Evolutionary conservation across 2,329 filamentous ascomycete species (phyloP).

Genomic region (Fusarium stilboides): DNA sequence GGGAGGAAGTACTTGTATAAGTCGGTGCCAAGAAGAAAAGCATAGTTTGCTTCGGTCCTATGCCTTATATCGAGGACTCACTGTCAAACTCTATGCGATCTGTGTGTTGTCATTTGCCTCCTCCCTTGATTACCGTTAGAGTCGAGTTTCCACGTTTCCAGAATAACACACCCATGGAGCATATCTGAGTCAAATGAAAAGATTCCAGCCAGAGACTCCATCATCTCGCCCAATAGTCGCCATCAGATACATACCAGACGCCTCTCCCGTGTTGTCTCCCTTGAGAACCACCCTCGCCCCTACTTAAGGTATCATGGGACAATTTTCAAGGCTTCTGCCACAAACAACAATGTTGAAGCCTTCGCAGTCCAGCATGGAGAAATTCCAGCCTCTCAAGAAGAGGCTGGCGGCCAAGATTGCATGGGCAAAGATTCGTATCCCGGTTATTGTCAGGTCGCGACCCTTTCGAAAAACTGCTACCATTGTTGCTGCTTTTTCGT

Average conservation of each 20-base stretch:
- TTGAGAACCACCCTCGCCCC: slow-evolving; percentile 8
- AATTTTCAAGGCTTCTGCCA: slow-evolving; percentile 12
- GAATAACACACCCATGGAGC: not conserved
- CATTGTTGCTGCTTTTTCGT: slow-evolving; percentile 23
- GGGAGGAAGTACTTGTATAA: slow-evolving; percentile 18
- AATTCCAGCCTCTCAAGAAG: slow-evolving; percentile 17
- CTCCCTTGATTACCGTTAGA: not conserved
- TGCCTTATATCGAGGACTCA: not conserved
- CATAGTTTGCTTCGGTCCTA: not conserved
- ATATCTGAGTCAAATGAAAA: slow-evolving; percentile 8
- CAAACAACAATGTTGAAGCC: slow-evolving; percentile 34
- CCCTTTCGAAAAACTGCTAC: slow-evolving; percentile 36
- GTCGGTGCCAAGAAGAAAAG: slow-evolving; percentile 1
- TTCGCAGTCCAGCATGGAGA: slow-evolving; percentile 29
- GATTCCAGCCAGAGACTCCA: slow-evolving; percentile 11
- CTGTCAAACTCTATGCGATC: not conserved
- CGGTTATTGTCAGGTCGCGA: slow-evolving; percentile 37
- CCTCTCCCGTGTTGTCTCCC: slow-evolving; percentile 23
- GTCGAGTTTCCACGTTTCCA: not conserved
- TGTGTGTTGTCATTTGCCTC: not conserved
- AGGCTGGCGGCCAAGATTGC: slow-evolving; percentile 20
- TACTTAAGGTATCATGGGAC: slow-evolving; percentile 22
- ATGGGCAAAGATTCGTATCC: slow-evolving; percentile 22
- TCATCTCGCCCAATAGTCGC: slow-evolving; percentile 8
- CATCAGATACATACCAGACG: slow-evolving; percentile 26